Evolutionary conservation across 1,139 yeast genomes (phyloP).

Genomic region (Suhomyces bolitotheri): DNA sequence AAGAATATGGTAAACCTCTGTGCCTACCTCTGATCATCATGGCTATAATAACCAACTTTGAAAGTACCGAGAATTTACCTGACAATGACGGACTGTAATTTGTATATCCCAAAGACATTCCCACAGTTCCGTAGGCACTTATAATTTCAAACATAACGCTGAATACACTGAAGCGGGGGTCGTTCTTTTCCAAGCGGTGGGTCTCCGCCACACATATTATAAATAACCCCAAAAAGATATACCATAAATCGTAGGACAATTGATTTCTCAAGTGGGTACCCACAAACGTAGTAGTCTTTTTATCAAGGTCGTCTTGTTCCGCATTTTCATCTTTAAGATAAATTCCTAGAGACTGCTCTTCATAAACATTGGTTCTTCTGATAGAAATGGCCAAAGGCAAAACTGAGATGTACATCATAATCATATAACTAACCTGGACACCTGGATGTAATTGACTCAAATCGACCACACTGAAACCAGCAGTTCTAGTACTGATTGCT

Average conservation of each 20-base stretch:
- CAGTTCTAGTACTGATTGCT: slow-evolving; percentile 91
- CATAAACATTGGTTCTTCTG: slow-evolving; percentile 95
- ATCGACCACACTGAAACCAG: slow-evolving; percentile 79
- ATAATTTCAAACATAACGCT: slow-evolving; percentile 81
- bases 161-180: slow-evolving; percentile 64
- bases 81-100: slow-evolving; percentile 65
- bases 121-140: slow-evolving; percentile 96
- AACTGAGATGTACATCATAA: slow-evolving; percentile 98
- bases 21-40: slow-evolving; percentile 95
- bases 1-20: slow-evolving; percentile 91
- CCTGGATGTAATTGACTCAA: slow-evolving; percentile 79
- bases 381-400: slow-evolving; percentile 94
- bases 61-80: slow-evolving; percentile 67
- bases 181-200: slow-evolving; percentile 47
- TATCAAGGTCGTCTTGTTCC: slow-evolving; percentile 30
- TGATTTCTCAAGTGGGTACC: slow-evolving; percentile 91
- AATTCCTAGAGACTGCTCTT: slow-evolving; percentile 91
- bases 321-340: slow-evolving; percentile 52
- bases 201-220: slow-evolving; percentile 87
- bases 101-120: slow-evolving; percentile 83
- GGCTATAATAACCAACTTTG: slow-evolving; percentile 83
- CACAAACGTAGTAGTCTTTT: slow-evolving; percentile 59
- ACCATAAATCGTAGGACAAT: slow-evolving; percentile 94
- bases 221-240: slow-evolving; percentile 80
- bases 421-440: slow-evolving; percentile 86